Base-by-base conservation (phyloP, 176 grass and related monocot genomes). In the Rhynchospora tenuis region DNA sequence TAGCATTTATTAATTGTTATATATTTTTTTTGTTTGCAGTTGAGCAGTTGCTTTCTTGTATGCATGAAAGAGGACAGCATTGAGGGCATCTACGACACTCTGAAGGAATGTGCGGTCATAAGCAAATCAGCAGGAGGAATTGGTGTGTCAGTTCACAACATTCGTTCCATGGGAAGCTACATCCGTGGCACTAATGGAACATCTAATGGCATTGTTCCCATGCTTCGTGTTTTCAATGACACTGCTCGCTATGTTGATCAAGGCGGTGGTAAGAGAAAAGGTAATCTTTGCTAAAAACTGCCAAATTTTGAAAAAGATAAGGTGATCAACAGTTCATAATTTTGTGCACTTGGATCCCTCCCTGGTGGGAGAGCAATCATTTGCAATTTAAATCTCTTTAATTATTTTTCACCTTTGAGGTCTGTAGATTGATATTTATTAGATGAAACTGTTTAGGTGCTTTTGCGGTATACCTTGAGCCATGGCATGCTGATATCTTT, bases 21-120 rank as follows among this genome's bases (percentile, higher is more conserved):
- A 46, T 68, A 58, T 15, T 3, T 81, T 74, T 13, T 52, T 0
- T 26, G 12, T 84, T 81, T 89, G 59, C 83, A 98, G 95, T 78
- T 98, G 59, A 98, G 95, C 19, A 98, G 95, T 84, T 98, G 95
- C 78, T 98, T 98, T 78, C 89, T 98, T 38, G 75, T 98, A 58
- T 98, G 93, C 89, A 95, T 98, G 95, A 98, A 95, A 91, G 95
- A 98, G 33, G 95, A 98, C 56, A 93, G 92, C 84, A 98, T 98
- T 0, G 95, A 98, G 88, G 95, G 95, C 19, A 95, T 98, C 44
- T 98, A 98, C 90, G 95, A 98, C 42, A 98, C 95, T 26, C 73
- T 98, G 43, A 95, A 95, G 69, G 95, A 98, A 78, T 98, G 95
- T 85, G 95, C 95, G 58, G 88, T 91, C 6, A 98, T 98, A 43